Conservation (phyloP, 257 asterid genomes). For the Salvia rosmarinus region DNA sequence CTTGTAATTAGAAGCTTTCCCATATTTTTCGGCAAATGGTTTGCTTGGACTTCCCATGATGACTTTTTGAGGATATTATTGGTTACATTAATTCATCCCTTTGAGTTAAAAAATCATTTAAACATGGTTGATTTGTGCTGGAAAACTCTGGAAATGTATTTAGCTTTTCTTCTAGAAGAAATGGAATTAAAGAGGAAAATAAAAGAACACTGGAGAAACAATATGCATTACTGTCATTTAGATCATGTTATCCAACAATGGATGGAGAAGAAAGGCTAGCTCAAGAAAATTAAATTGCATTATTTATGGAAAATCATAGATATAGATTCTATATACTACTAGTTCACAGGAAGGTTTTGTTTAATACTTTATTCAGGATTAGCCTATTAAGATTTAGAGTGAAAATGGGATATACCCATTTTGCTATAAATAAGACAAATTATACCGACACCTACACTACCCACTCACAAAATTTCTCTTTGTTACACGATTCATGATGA, state of each 20-base stretch:
- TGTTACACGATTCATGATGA: too few relatives aligned
- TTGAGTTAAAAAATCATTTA: slow-evolving; percentile 8
- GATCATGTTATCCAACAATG: background rate
- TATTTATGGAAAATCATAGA: slow-evolving; percentile 36
- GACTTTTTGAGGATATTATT: too few relatives aligned
- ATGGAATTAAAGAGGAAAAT: background rate
- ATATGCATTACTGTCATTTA: slow-evolving; percentile 14
- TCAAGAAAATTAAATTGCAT: background rate
- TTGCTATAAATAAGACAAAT: too few relatives aligned
- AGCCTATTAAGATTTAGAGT: slow-evolving; percentile 34
- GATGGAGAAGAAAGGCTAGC: background rate
- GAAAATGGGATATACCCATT: too few relatives aligned
- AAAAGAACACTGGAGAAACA: slow-evolving; percentile 8
- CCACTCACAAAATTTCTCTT: too few relatives aligned
- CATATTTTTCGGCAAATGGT: background rate
- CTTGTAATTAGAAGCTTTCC: slow-evolving; percentile 2
- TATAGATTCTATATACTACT: slow-evolving; percentile 44
- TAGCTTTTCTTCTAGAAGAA: slow-evolving; percentile 1
- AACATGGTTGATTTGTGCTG: slow-evolving; percentile 7
- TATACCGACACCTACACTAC: too few relatives aligned
- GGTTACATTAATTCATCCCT: background rate
- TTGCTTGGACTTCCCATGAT: slow-evolving; percentile 7
- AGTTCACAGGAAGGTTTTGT: slow-evolving; percentile 37
- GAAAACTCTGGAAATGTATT: slow-evolving; percentile 9
- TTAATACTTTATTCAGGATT: slow-evolving; percentile 47